Evolutionary conservation across 208 protist genomes (phyloP).

Genomic region (Trypanosomatidae sp.): DNA sequence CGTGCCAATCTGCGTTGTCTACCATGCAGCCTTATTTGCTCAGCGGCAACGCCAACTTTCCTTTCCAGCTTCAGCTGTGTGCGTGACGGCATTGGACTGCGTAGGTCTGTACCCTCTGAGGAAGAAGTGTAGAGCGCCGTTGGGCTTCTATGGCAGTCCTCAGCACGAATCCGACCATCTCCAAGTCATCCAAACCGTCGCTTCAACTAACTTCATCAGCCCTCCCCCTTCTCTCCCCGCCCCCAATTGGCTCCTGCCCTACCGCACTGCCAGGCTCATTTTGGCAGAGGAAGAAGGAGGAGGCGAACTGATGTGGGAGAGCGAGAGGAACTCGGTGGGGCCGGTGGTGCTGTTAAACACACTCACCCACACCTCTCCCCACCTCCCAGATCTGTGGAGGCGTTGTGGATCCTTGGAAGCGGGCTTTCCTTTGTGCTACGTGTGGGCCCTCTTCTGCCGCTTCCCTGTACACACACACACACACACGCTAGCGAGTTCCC

Average conservation of each 20-base stretch:
- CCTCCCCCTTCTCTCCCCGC: too few species aligned
- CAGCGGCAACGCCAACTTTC: too few species aligned
- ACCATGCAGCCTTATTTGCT: too few species aligned
- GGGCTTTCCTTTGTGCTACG: not conserved
- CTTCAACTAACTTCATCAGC: not conserved
- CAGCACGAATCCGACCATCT: not conserved
- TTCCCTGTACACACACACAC: not conserved
- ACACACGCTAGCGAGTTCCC: too few species aligned
- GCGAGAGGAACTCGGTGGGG: not conserved
- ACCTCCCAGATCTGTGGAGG: not conserved
- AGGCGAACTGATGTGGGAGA: not conserved
- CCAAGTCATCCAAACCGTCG: not conserved
- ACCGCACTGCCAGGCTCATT: not conserved
- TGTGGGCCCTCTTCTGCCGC: not conserved
- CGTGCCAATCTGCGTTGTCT: not conserved
- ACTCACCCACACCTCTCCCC: not conserved
- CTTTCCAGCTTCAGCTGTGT: not conserved
- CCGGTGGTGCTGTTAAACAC: not conserved
- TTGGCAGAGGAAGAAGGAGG: not conserved
- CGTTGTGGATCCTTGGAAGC: too few species aligned
- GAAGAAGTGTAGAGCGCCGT: not conserved
- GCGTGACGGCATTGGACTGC: not conserved
- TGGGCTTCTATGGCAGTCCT: not conserved
- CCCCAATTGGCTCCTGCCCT: not conserved
- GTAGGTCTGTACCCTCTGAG: not conserved